A percentile compares a stretch with the other conserved stretches of the same genome.
Evolutionary conservation across 768 basidiomycete genomes (phyloP).

Genomic region (Royoungia palumana): DNA sequence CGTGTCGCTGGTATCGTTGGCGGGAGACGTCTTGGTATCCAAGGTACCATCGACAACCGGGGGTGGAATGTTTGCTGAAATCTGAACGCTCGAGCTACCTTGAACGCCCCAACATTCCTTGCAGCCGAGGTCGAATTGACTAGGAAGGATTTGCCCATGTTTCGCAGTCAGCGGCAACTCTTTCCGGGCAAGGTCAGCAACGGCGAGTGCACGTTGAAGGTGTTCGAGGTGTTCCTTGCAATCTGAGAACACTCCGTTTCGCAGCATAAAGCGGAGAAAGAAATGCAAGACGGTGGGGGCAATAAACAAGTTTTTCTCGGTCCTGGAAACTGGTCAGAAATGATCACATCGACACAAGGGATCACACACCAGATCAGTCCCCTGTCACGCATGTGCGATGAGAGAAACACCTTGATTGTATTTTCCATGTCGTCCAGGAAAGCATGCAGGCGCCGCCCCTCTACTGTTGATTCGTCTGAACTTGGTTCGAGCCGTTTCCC

Average conservation of each 20-base stretch:
- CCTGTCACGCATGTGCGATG: slow-evolving; percentile 60
- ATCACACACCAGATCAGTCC: slow-evolving; percentile 59
- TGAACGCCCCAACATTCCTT: slow-evolving; percentile 47
- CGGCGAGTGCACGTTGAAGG: slow-evolving; percentile 44
- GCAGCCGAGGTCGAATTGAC: slow-evolving; percentile 48
- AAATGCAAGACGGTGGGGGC: slow-evolving; percentile 44
- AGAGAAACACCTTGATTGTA: slow-evolving; percentile 63
- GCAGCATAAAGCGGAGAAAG: slow-evolving; percentile 45
- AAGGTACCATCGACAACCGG: neutral
- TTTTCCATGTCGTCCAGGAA: slow-evolving; percentile 64
- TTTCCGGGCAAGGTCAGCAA: slow-evolving; percentile 36
- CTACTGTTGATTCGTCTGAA: slow-evolving; percentile 8
- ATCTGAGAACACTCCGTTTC: slow-evolving; percentile 40
- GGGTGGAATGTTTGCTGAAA: slow-evolving; percentile 8
- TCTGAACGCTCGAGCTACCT: slow-evolving; percentile 28
- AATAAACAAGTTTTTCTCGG: slow-evolving; percentile 39
- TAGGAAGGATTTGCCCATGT: slow-evolving; percentile 38
- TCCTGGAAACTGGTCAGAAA: slow-evolving; percentile 31
- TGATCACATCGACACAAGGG: neutral
- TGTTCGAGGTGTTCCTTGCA: slow-evolving; percentile 15
- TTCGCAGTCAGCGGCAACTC: slow-evolving; percentile 43
- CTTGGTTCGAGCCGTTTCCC: slow-evolving; percentile 29
- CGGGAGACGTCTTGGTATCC: neutral
- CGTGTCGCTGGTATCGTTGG: slow-evolving; percentile 1
- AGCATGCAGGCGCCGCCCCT: slow-evolving; percentile 31